Evolutionary conservation across 768 basidiomycete species (phyloP), one percentile per base, ranked within the genome.

Genomic region (Chalciporus sphaerocephalus): DNA sequence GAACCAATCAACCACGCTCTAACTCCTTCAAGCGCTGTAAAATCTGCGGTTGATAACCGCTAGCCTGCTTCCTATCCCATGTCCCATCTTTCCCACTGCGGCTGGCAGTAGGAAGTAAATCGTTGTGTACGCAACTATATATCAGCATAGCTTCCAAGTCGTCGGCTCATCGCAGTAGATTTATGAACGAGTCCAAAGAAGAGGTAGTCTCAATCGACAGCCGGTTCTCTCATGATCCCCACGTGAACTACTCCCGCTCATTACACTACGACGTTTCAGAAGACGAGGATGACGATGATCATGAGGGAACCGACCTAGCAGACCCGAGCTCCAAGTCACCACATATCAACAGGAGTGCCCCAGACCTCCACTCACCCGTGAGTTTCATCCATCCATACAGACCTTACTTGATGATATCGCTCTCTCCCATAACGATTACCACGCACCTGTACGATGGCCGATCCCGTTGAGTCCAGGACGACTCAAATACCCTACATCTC

Each of bases 211-310:
- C 45, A 4, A 49, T 27, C 1, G 27, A 27, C 18, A 25, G 24
- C 27, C 13, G 17, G 11, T 18, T 42, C 12, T 39, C 46, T 8
- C 46, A 24, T 23, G 32, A 43, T 22, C 34, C 40, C 10, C 23
- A 18, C 16, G 11, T 56, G 40, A 42, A 27, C 44, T 23, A 30
- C 15, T 34, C 23, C 30, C 42, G 27, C 7, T 17, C 48, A 3
- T 50, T 42, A 2, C 37, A 48, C 15, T 25, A 41, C 46, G 44
- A 46, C 21, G 36, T 42, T 39, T 46, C 54, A 16, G 51, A 54
- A 16, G 50, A 40, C 30, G 66, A 57, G 27, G 51, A 41, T 5
- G 48, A 40, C 30, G 66, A 57, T 23, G 51, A 41, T 5, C 46
- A 40, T 8, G 51, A 50, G 24, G 54, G 49, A 22, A 38, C 38